phyloP scores from a whole-genome alignment of 1,284 basidiomycete species.

The Ceratobasidium sp. region DNA sequence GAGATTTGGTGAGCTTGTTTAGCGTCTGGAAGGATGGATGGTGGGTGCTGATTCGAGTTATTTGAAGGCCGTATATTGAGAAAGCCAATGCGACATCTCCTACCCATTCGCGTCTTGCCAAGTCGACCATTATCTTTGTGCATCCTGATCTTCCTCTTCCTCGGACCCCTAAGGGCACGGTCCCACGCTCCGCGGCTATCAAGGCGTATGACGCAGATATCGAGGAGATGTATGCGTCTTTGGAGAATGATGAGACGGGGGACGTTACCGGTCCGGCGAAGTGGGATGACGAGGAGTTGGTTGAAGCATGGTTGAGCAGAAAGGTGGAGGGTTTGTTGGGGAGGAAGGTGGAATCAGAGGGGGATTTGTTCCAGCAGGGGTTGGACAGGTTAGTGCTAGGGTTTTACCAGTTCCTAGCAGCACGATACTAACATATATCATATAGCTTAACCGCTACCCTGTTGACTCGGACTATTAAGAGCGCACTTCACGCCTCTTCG shows the following conservation, averaged over 20 bases:
- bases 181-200: constrained; percentile 35
- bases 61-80: constrained; percentile 57
- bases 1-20: constrained; percentile 56
- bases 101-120: constrained; percentile 60
- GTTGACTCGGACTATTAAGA: neutral
- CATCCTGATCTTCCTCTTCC: constrained; percentile 9
- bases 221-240: constrained; percentile 46
- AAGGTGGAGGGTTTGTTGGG: neutral
- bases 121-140: constrained; percentile 51
- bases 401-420: neutral
- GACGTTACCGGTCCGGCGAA: neutral
- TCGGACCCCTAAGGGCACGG: constrained; percentile 46
- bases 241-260: constrained; percentile 19
- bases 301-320: neutral
- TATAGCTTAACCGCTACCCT: constrained; percentile 21
- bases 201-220: constrained; percentile 48
- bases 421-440: neutral
- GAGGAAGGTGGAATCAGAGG: neutral
- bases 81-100: constrained; percentile 61
- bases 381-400: constrained; percentile 28
- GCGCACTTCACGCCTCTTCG: neutral
- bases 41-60: neutral
- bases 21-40: constrained; percentile 54
- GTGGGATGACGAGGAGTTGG: neutral
- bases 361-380: constrained; percentile 38